Conservation (phyloP, 148 eudicot species). For the Limonium bicolor region DNA sequence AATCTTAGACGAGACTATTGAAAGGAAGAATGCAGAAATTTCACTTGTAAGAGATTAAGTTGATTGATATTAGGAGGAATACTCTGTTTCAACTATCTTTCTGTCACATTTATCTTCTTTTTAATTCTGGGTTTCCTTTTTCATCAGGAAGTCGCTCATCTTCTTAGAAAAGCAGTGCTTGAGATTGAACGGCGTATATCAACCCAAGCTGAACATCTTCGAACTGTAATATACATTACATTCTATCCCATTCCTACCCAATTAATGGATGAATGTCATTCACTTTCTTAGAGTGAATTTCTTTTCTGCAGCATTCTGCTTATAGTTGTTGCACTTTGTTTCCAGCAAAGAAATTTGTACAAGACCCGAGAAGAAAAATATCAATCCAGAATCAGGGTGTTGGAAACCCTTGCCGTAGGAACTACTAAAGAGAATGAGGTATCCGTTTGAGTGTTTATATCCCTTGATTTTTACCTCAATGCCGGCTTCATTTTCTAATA, state of each 20-base stretch:
- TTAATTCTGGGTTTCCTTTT: background rate
- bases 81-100: background rate
- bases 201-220: constrained; percentile 84
- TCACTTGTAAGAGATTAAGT: constrained; percentile 69
- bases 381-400: constrained; percentile 72
- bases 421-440: constrained; percentile 80
- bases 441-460: no score
- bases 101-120: background rate
- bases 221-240: constrained; percentile 78
- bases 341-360: constrained; percentile 78
- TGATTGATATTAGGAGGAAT: background rate
- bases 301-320: background rate
- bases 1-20: constrained; percentile 75
- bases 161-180: constrained; percentile 84
- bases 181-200: constrained; percentile 87
- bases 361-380: constrained; percentile 86
- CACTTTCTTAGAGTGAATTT: background rate
- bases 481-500: no score
- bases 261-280: no score
- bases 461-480: no score
- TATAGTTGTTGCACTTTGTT: background rate
- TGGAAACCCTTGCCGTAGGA: constrained; percentile 86
- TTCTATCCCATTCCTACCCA: no score
- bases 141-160: constrained; percentile 67
- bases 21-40: constrained; percentile 67